Evolutionary conservation across 805 yeast genomes (phyloP).

Genomic region (Scheffersomyces coipomensis): DNA sequence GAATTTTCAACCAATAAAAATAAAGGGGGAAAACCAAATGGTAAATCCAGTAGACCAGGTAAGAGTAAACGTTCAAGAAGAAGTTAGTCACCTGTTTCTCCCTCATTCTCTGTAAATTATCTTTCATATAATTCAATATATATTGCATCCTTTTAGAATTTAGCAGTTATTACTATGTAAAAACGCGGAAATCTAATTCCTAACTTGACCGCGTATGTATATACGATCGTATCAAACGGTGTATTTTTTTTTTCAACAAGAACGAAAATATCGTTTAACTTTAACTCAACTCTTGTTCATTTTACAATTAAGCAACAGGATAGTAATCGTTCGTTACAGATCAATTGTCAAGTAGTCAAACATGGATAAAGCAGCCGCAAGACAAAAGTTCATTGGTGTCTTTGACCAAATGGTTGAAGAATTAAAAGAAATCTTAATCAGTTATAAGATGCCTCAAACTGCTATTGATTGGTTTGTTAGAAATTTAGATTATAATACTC

Average conservation of each 20-base stretch:
- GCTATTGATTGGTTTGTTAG: slow-evolving; percentile 83
- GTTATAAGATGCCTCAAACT: slow-evolving; percentile 79
- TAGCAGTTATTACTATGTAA: too few species aligned
- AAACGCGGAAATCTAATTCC: too few species aligned
- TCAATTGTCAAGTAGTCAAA: too few species aligned
- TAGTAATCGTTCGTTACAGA: too few species aligned
- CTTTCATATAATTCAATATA: background rate
- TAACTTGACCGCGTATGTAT: too few species aligned
- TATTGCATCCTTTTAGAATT: too few species aligned
- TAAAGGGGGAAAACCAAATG: slow-evolving; percentile 36
- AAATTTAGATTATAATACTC: slow-evolving; percentile 79
- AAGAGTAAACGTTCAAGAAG: slow-evolving; percentile 40
- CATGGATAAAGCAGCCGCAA: slow-evolving; percentile 40
- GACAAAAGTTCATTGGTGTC: slow-evolving; percentile 57
- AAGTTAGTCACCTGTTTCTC: slow-evolving; percentile 6
- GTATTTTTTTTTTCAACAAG: slow-evolving; percentile 1
- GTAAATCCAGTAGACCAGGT: slow-evolving; percentile 32
- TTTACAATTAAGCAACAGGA: too few species aligned
- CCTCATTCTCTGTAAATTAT: background rate
- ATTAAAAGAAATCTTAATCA: slow-evolving; percentile 55
- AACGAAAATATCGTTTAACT: too few species aligned
- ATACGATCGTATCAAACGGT: slow-evolving; percentile 1
- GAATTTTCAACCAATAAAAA: slow-evolving; percentile 54
- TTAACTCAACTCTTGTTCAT: too few species aligned
- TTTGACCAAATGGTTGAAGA: slow-evolving; percentile 82